Evolutionary conservation across 2,329 filamentous ascomycete genomes (phyloP), one percentile per base, ranked within the genome.

Genomic region (Neopestalotiopsis sp.): DNA sequence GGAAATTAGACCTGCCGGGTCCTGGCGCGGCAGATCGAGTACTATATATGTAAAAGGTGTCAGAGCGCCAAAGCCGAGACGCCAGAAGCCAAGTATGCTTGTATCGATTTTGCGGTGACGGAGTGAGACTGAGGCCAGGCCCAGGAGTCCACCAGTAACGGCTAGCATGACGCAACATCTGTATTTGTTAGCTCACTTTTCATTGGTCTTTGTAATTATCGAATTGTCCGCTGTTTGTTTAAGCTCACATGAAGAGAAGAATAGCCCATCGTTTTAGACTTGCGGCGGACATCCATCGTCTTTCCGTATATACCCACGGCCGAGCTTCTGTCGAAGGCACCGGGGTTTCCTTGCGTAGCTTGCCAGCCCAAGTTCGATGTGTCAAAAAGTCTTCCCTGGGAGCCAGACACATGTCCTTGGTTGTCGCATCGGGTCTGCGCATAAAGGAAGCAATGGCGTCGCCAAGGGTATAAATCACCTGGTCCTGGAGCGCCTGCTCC

Each of bases 31-130:
- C 1, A 77, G 72, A 5, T 70, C 64, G 34, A 75, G 58, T 14
- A 74, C 71, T 1, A 78, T 69, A 65, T 76, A 78, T 0, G 76
- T 78, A 42, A 73, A 76, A 7, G 71, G 73, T 6, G 68, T 75
- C 56, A 79, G 65, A 2, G 70, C 49, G 10, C 78, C 76, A 60
- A 80, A 79, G 4, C 78, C 78, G 14, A 80, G 70, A 0, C 70
- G 56, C 68, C 71, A 76, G n/a, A 79, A 73, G 17, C 66, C 67
- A 9, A 71, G 40, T 2, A 79, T 64, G 1, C 65, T 73, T 1
- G 71, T 66, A 0, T 66, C 59, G 17, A 76, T 72, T 0, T 68
- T 40, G 5, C 75, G 73, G 20, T 66, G 64, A 10, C 59, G 69
- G 0, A 76, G 71, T 1, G 69, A 72, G 13, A 38, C 45, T 32